Conservation (phyloP, 371 early-diverging fungal genomes). For the Actinomucor elegans region DNA sequence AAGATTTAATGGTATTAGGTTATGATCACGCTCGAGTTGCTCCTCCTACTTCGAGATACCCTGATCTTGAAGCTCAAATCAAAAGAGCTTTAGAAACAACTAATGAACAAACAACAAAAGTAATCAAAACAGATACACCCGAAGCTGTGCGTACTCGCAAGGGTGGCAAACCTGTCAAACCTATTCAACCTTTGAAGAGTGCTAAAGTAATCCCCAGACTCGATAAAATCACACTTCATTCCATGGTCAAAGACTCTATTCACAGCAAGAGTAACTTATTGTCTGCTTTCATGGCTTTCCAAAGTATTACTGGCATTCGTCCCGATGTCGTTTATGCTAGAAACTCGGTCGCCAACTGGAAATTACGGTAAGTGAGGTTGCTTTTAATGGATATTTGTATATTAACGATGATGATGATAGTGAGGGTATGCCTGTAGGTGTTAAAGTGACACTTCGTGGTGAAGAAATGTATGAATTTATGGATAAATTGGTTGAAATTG, state of each 20-base stretch:
- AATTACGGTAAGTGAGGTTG: constrained; percentile 64
- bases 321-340: constrained; percentile 84
- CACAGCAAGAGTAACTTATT: constrained; percentile 87
- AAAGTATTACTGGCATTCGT: constrained; percentile 82
- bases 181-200: constrained; percentile 49
- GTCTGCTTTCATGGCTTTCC: constrained; percentile 88
- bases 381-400: background rate
- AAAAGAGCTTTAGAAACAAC: constrained; percentile 23
- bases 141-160: constrained; percentile 46
- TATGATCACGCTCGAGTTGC: constrained; percentile 74
- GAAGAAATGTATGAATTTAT: constrained; percentile 91
- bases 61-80: constrained; percentile 43
- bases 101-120: background rate
- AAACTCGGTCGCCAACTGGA: constrained; percentile 80
- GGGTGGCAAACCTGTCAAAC: constrained; percentile 61
- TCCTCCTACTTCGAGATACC: constrained; percentile 35
- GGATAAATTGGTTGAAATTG: constrained; percentile 92
- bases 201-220: constrained; percentile 63
- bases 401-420: constrained; percentile 18
- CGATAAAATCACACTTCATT: constrained; percentile 70
- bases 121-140: background rate
- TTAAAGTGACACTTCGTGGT: constrained; percentile 76
- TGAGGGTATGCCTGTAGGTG: constrained; percentile 89
- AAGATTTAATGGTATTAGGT: constrained; percentile 81
- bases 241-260: constrained; percentile 84